Percentiles rank a stretch among this genome's conserved stretches.
These are phyloP conservation scores for Schizosaccharomyces osmophilus DNA, from an alignment of 805 yeast genomes.

Conservation along the genomic window DNA sequence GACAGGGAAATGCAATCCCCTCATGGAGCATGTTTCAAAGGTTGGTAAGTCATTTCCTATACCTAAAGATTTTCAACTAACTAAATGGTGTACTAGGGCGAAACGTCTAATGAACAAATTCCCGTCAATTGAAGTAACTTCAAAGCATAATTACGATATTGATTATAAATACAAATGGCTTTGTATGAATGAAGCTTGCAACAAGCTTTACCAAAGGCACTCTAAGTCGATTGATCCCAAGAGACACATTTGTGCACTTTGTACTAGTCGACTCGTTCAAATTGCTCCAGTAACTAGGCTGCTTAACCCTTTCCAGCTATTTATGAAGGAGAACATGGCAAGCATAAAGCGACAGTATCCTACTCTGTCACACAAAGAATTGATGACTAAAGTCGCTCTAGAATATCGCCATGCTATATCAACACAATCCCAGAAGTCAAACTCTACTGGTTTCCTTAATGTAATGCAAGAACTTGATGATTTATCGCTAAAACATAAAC, in stretches of 20 bases:
- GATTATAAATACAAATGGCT: neutral
- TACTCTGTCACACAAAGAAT: neutral
- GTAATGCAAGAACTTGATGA: too few relatives aligned
- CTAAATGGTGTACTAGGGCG: neutral
- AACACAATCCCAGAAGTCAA: too few relatives aligned
- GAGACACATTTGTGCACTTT: neutral
- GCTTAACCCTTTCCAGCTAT: neutral
- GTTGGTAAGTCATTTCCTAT: neutral
- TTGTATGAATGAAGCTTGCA: neutral
- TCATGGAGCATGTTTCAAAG: conserved; percentile 1
- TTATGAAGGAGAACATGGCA: neutral
- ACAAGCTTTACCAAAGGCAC: neutral
- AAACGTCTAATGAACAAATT: neutral
- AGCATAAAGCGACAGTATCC: neutral
- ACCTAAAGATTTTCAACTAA: neutral
- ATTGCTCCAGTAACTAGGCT: neutral
- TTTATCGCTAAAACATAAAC: too few relatives aligned
- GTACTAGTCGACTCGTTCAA: neutral
- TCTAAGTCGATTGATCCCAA: neutral
- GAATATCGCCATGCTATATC: neutral
- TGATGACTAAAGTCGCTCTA: neutral
- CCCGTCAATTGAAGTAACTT: neutral
- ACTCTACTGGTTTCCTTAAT: too few relatives aligned
- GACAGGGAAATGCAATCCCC: neutral
- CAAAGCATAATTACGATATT: conserved; percentile 1